Evolutionary conservation across 495 filamentous ascomycete genomes (phyloP).

Genomic region (Thermochaetoides thermophila): DNA sequence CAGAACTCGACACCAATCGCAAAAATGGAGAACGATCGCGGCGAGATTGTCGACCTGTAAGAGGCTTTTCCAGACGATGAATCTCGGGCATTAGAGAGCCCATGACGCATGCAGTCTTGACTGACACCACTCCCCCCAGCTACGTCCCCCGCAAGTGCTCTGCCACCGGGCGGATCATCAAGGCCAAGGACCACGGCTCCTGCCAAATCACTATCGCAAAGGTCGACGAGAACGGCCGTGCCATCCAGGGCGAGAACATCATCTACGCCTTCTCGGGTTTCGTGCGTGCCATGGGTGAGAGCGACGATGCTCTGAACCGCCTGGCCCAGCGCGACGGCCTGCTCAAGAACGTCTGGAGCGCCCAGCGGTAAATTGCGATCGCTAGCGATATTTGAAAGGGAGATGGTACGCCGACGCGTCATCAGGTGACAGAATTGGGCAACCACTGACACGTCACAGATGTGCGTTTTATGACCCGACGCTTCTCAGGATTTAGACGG

Average conservation of each 20-base stretch:
- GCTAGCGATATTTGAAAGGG: slow-evolving; percentile 7
- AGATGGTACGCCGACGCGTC: slow-evolving; percentile 12
- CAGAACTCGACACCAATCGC: slow-evolving; percentile 17
- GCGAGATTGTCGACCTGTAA: slow-evolving; percentile 98
- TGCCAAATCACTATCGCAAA: slow-evolving; percentile 85
- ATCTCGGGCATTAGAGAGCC: slow-evolving; percentile 1
- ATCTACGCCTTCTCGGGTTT: slow-evolving; percentile 96
- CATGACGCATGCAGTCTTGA: not conserved
- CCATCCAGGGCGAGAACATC: slow-evolving; percentile 91
- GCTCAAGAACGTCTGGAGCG: slow-evolving; percentile 91
- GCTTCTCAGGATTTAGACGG: slow-evolving; percentile 11
- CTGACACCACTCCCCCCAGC: slow-evolving; percentile 30
- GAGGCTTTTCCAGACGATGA: slow-evolving; percentile 5
- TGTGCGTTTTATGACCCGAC: slow-evolving; percentile 16
- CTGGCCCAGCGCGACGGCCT: slow-evolving; percentile 90
- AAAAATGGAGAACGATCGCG: slow-evolving; percentile 35
- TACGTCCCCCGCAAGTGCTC: slow-evolving; percentile 99
- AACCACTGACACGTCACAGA: slow-evolving; percentile 6
- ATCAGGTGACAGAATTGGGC: not conserved
- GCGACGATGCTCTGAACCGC: slow-evolving; percentile 90
- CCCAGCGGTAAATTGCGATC: slow-evolving; percentile 46
- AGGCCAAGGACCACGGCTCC: slow-evolving; percentile 93
- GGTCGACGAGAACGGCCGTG: slow-evolving; percentile 91
- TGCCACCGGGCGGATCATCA: slow-evolving; percentile 95
- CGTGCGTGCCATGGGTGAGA: slow-evolving; percentile 93